Conservation (phyloP, 306 rosid species). For the Cercis canadensis region DNA sequence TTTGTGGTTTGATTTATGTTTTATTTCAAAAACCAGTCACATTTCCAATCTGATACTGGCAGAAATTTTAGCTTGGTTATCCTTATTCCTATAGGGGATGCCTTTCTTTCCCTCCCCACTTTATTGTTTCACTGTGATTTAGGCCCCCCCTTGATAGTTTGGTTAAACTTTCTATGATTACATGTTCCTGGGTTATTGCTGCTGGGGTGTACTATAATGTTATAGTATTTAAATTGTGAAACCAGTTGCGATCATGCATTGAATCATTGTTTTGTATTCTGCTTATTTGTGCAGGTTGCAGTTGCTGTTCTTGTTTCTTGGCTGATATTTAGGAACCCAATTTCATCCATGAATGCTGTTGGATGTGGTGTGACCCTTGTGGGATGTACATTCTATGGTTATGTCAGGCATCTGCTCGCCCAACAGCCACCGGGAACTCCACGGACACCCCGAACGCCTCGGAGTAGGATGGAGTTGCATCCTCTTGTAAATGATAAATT, state of each 20-base stretch:
- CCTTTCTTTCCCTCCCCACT: background rate
- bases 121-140: background rate
- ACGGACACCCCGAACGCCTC: conserved; percentile 85
- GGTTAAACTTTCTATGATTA: conserved; percentile 11
- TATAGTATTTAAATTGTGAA: background rate
- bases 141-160: background rate
- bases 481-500: conserved; percentile 97
- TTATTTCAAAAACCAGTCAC: background rate
- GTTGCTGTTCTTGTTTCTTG: conserved; percentile 96
- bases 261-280: conserved; percentile 11
- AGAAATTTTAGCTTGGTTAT: background rate
- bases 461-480: conserved; percentile 77
- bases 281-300: conserved; percentile 71
- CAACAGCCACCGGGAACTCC: conserved; percentile 90
- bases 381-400: conserved; percentile 97
- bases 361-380: conserved; percentile 90
- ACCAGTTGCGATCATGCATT: background rate
- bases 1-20: conserved; percentile 26
- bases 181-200: background rate
- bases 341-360: conserved; percentile 70
- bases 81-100: background rate
- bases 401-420: conserved; percentile 78
- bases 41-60: background rate
- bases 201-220: too few species aligned
- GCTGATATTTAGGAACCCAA: conserved; percentile 92